Base-by-base conservation (phyloP, 352 stramenopile genomes). In the Globisporangium nagaii region DNA sequence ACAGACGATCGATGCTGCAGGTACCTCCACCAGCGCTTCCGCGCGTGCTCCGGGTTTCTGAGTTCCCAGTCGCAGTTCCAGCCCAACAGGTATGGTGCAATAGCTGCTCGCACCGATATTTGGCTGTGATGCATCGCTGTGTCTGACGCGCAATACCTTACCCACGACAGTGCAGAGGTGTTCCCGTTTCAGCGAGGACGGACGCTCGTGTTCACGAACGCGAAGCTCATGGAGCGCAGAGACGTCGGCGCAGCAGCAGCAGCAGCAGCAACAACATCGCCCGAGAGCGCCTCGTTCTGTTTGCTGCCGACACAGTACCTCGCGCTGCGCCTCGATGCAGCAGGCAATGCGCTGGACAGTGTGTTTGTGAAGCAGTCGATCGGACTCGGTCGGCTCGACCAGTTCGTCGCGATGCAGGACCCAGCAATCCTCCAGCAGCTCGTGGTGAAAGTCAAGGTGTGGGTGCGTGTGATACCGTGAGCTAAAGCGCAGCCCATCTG, bases 21-120 rank as follows among this genome's bases (percentile, higher is more conserved):
- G 74, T 84, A 80, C 50, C 59, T 88, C 41, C 78, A 88, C 57
- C 75, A 86, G 58, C 70, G 75, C 28, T 86, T 84, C 32, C 73
- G 65, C 2, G 61, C 63, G 4, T 88, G 78, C 43, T 49, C 84
- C 5, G 58, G 70, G 7, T 69, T 63, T 41, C 42, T 78, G 27
- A 56, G 65, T 40, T 37, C 39, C 11, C 48, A 56, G 24, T 10
- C 44, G 3, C 50, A 58, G 12, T 27, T 66, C 52, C 36, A 70
- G 41, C 13, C 53, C 22, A 57, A 20, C 65, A 60, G 65, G 70
- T 67, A 9, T n/a, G n/a, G n/a, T n/a, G n/a, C n/a, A n/a, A n/a
- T n/a, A n/a, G n/a, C n/a, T n/a, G n/a, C n/a, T n/a, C n/a, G n/a
- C n/a, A n/a, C n/a, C n/a, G n/a, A n/a, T n/a, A n/a, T 1, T 24